Evolutionary conservation across 1,284 basidiomycete genomes (phyloP), one percentile per base, ranked within the genome.

Genomic region (Ustilago sp.): DNA sequence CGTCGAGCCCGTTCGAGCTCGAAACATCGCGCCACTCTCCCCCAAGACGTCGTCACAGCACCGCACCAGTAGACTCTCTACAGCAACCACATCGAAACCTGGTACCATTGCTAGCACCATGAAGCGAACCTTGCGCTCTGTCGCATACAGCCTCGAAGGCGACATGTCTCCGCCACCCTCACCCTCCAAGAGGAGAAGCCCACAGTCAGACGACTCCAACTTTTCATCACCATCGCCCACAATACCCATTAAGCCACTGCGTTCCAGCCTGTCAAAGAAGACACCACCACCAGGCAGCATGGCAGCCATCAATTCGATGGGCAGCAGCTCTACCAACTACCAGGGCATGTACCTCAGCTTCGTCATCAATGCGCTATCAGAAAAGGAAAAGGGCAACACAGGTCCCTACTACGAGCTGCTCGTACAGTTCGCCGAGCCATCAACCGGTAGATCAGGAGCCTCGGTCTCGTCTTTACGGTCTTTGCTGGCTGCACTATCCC

Each of bases 341-440:
- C 79, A 91, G 84, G 92, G 93, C 80, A 93, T 95, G 91, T 93
- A 93, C 81, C 89, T 94, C 34, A 90, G 91, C 5, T 95, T 93
- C 77, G 90, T 95, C 50, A 91, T 91, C 80, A 93, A 93, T 83
- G 93, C 94, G 7, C 87, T 95, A 23, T 90, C 91, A 39, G 90
- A 93, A 84, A 93, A 92, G 85, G 84, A 88, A 11, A 88, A 90
- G 65, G 80, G 81, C 53, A 74, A 83, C 38, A 52, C 54, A 7
- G 72, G 58, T 2, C 74, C 80, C 0, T 90, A 90, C 82, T 87
- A 88, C 63, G 89, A 90, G 75, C 87, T 90, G 17, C 82, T 89
- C 23, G 82, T 88, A 1, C 89, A 90, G 72, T 89, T 90, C 74
- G 74, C 76, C 66, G 51, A 59, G 72, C 35, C 70, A 53, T n/a